Percentiles rank a stretch among this genome's conserved stretches.
Conservation (phyloP, 805 yeast genomes). For the Saturnispora quitensis region DNA sequence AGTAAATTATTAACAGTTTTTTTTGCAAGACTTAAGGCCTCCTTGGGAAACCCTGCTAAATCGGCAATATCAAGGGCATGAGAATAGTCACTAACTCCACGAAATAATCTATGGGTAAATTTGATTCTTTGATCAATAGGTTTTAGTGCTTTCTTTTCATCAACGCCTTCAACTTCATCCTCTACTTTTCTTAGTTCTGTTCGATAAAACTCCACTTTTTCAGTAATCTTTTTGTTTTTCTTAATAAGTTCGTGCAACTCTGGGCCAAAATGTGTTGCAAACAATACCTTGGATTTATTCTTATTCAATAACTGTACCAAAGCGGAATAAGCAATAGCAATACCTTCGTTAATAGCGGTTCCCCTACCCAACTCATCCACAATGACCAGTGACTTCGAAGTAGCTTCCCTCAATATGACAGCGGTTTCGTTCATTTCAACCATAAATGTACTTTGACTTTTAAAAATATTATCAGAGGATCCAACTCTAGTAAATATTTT, state of each 20-base stretch:
- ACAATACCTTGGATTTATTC: constrained; percentile 64
- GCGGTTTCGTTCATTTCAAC: constrained; percentile 86
- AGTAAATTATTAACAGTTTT: constrained; percentile 21
- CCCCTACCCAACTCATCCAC: constrained; percentile 90
- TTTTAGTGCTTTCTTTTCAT: not conserved
- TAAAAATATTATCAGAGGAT: constrained; percentile 72
- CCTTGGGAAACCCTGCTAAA: constrained; percentile 67
- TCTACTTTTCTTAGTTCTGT: constrained; percentile 16
- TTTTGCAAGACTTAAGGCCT: constrained; percentile 47
- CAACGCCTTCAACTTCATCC: not conserved
- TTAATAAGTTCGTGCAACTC: constrained; percentile 38
- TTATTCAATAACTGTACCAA: constrained; percentile 42
- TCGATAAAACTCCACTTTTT: constrained; percentile 20
- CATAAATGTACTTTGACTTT: constrained; percentile 85
- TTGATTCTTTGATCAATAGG: constrained; percentile 27
- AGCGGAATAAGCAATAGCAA: constrained; percentile 76
- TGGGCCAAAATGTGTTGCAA: constrained; percentile 79
- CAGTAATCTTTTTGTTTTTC: constrained; percentile 20
- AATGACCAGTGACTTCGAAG: constrained; percentile 60
- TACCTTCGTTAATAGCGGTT: constrained; percentile 76
- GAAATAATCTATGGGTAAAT: constrained; percentile 48
- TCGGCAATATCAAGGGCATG: constrained; percentile 72
- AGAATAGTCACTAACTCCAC: constrained; percentile 66
- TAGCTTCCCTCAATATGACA: constrained; percentile 54
- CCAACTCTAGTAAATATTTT: constrained; percentile 73